Evolutionary conservation across 768 basidiomycete genomes (phyloP).

Genomic region (Tricholoma sp.): DNA sequence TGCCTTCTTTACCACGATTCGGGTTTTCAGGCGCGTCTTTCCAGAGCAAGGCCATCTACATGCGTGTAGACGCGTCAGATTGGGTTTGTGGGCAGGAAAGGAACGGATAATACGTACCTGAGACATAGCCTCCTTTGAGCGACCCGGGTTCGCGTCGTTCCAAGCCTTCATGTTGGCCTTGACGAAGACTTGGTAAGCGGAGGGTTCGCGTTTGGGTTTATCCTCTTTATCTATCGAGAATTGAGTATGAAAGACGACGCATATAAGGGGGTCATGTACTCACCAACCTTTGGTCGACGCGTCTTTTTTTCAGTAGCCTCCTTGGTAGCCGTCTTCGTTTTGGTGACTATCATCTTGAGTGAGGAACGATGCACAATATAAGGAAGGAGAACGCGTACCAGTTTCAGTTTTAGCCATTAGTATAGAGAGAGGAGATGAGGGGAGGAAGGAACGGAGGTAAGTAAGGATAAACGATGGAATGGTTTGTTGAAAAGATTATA

Average conservation of each 20-base stretch:
- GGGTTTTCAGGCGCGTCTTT: slow-evolving; percentile 59
- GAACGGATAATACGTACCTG: slow-evolving; percentile 24
- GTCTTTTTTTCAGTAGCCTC: slow-evolving; percentile 40
- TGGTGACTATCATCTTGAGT: slow-evolving; percentile 31
- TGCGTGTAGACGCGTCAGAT: not conserved
- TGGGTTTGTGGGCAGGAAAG: not conserved
- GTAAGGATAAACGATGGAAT: slow-evolving; percentile 9
- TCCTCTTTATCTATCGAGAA: slow-evolving; percentile 28
- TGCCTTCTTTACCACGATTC: slow-evolving; percentile 50
- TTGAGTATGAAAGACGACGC: not conserved
- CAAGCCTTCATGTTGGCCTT: slow-evolving; percentile 52
- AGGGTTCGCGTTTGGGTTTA: slow-evolving; percentile 53
- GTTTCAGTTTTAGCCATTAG: slow-evolving; percentile 51
- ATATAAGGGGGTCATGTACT: not conserved
- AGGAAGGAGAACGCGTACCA: no score
- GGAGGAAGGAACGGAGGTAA: slow-evolving; percentile 12
- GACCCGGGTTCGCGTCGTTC: slow-evolving; percentile 47
- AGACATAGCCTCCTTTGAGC: slow-evolving; percentile 50
- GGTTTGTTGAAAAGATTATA: slow-evolving; percentile 13
- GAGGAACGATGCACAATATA: not conserved
- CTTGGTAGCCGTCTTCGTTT: slow-evolving; percentile 54
- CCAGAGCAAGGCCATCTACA: slow-evolving; percentile 54
- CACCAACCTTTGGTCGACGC: slow-evolving; percentile 24
- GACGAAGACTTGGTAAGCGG: slow-evolving; percentile 55
- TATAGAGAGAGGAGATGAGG: slow-evolving; percentile 8